Evolutionary conservation across 345 rosid genomes (phyloP).

Genomic region (Lepidium sativum): DNA sequence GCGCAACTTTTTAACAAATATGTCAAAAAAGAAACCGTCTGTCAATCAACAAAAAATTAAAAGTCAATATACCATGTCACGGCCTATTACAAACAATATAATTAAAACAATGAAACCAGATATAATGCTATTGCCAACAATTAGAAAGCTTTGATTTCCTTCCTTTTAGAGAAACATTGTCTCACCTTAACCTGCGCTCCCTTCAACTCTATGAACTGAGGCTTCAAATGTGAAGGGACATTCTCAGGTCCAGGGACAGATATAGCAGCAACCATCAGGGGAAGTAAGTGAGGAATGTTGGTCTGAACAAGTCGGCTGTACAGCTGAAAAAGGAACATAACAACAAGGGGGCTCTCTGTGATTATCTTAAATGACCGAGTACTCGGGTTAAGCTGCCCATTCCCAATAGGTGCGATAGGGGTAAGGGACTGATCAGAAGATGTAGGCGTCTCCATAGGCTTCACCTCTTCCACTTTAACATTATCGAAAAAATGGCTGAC

Average conservation of each 20-base stretch:
- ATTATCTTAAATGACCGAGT: constrained; percentile 92
- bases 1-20: constrained; percentile 92
- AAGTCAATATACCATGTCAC: constrained; percentile 5
- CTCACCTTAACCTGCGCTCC: constrained; percentile 99
- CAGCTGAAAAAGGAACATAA: constrained; percentile 94
- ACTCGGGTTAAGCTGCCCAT: constrained; percentile 86
- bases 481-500: constrained; percentile 87
- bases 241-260: constrained; percentile 94
- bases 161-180: neutral
- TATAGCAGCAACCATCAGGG: constrained; percentile 95
- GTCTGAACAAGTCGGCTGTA: constrained; percentile 91
- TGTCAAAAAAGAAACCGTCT: constrained; percentile 97
- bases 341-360: constrained; percentile 97
- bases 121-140: neutral
- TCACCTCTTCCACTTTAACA: constrained; percentile 55
- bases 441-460: constrained; percentile 66
- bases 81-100: neutral
- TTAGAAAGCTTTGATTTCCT: neutral
- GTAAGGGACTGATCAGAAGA: constrained; percentile 65
- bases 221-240: constrained; percentile 78
- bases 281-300: constrained; percentile 86
- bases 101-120: neutral
- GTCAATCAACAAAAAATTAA: constrained; percentile 31
- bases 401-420: constrained; percentile 38
- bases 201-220: constrained; percentile 86